phyloP scores from a whole-genome alignment of 495 filamentous ascomycete species.

The Trichoderma gamsii region DNA sequence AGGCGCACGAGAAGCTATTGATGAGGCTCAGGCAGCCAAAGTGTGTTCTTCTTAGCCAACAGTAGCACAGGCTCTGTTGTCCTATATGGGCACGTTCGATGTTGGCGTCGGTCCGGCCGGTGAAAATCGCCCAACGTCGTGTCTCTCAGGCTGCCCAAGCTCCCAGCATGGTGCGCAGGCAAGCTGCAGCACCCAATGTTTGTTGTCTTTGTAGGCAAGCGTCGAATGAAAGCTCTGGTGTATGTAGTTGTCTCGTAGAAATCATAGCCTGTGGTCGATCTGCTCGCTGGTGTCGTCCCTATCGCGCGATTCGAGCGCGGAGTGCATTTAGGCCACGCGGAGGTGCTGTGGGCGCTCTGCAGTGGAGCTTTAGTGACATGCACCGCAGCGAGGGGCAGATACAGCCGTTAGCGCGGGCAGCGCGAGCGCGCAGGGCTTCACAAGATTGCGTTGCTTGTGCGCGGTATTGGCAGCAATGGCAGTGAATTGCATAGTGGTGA shows the following conservation, averaged over 20 bases:
- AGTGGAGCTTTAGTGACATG: constrained; percentile 10
- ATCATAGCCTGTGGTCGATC: too few relatives aligned
- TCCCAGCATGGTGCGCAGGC: constrained; percentile 2
- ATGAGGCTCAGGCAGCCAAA: not conserved
- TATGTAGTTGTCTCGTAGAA: too few relatives aligned
- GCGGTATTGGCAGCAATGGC: too few relatives aligned
- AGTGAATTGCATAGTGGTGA: too few relatives aligned
- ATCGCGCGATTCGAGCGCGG: not conserved
- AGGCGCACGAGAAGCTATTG: not conserved
- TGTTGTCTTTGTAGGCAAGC: not conserved
- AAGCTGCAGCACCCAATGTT: not conserved
- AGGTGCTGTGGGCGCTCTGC: not conserved
- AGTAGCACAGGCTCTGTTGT: not conserved
- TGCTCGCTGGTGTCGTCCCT: not conserved
- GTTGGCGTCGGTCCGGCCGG: not conserved
- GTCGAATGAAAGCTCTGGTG: too few relatives aligned
- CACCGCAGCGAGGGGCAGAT: not conserved
- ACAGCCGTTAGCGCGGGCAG: too few relatives aligned
- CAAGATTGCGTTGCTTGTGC: too few relatives aligned
- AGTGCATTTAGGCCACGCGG: not conserved
- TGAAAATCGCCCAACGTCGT: not conserved
- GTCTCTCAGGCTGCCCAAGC: not conserved
- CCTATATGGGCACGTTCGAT: not conserved
- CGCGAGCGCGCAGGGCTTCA: not conserved
- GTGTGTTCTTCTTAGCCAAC: not conserved